These are phyloP conservation scores for Pulveroboletus ravenelii DNA, from an alignment of 768 basidiomycete species.

Conservation along the genomic window DNA sequence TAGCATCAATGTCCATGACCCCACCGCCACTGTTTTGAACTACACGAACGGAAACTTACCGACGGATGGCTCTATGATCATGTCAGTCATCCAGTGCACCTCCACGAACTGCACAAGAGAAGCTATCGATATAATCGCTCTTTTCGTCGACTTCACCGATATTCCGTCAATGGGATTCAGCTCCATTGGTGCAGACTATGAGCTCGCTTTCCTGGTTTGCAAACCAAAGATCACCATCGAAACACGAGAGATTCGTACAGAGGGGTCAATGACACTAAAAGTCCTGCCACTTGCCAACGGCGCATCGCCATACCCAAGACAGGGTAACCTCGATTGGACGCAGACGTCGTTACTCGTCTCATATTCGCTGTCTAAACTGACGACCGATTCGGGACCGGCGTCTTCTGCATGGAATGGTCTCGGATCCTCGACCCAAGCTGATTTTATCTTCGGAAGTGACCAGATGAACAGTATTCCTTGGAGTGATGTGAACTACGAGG, in stretches of 20 bases:
- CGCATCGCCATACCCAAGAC: too few relatives aligned
- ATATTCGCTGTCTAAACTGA: too few relatives aligned
- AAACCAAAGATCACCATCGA: conserved; percentile 21
- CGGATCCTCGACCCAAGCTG: too few relatives aligned
- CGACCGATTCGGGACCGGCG: too few relatives aligned
- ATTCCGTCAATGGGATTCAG: conserved; percentile 11
- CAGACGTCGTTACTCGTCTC: too few relatives aligned
- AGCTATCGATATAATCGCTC: conserved; percentile 6
- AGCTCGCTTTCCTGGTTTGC: conserved; percentile 21
- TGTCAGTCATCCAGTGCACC: conserved; percentile 13
- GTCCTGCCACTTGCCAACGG: conserved; percentile 3
- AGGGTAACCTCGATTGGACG: too few relatives aligned
- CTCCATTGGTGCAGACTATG: conserved; percentile 11
- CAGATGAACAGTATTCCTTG: too few relatives aligned
- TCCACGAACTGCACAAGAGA: conserved; percentile 7
- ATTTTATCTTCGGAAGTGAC: too few relatives aligned
- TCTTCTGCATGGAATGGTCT: too few relatives aligned
- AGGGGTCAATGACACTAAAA: conserved; percentile 8
- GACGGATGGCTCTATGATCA: conserved; percentile 14
- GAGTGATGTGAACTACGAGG: too few relatives aligned
- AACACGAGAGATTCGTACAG: conserved; percentile 19
- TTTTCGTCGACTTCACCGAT: conserved; percentile 11
- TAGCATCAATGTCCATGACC: conserved; percentile 14
- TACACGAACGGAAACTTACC: conserved; percentile 13
- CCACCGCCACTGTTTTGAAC: conserved; percentile 11